phyloP scores from a whole-genome alignment of 2,329 filamentous ascomycete species.

The Fusarium albidum region DNA sequence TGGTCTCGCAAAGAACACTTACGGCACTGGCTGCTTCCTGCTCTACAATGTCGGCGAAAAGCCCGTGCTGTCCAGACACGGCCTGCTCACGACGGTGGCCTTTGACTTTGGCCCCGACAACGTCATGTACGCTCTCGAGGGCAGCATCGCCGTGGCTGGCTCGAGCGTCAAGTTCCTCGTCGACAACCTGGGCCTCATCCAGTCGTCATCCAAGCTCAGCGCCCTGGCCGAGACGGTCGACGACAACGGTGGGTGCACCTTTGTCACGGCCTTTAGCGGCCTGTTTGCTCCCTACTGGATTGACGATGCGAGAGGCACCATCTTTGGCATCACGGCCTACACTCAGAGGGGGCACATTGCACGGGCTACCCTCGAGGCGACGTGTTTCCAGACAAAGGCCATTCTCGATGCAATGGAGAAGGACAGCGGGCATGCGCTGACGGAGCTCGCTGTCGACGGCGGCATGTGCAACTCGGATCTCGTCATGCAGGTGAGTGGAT shows the following conservation, averaged over 20 bases:
- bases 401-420: slow-evolving; percentile 84
- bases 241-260: slow-evolving; percentile 78
- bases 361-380: slow-evolving; percentile 80
- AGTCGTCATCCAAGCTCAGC: slow-evolving; percentile 54
- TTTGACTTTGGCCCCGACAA: slow-evolving; percentile 76
- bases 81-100: slow-evolving; percentile 78
- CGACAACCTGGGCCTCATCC: slow-evolving; percentile 65
- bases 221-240: slow-evolving; percentile 57
- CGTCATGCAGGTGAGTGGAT: slow-evolving; percentile 70
- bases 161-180: slow-evolving; percentile 76
- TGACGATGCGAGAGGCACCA: slow-evolving; percentile 81
- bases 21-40: slow-evolving; percentile 85
- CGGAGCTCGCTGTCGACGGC: slow-evolving; percentile 81
- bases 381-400: slow-evolving; percentile 84
- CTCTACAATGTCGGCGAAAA: slow-evolving; percentile 84
- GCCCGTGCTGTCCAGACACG: slow-evolving; percentile 80
- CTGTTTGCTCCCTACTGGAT: slow-evolving; percentile 88
- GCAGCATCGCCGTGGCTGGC: slow-evolving; percentile 79
- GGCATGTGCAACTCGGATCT: slow-evolving; percentile 84
- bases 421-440: slow-evolving; percentile 76
- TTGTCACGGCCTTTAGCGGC: slow-evolving; percentile 83
- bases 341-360: slow-evolving; percentile 81
- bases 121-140: slow-evolving; percentile 79
- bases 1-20: slow-evolving; percentile 84
- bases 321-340: slow-evolving; percentile 80